These are phyloP conservation scores for Russula virescens DNA, from an alignment of 768 basidiomycete genomes.

Conservation along the genomic window DNA sequence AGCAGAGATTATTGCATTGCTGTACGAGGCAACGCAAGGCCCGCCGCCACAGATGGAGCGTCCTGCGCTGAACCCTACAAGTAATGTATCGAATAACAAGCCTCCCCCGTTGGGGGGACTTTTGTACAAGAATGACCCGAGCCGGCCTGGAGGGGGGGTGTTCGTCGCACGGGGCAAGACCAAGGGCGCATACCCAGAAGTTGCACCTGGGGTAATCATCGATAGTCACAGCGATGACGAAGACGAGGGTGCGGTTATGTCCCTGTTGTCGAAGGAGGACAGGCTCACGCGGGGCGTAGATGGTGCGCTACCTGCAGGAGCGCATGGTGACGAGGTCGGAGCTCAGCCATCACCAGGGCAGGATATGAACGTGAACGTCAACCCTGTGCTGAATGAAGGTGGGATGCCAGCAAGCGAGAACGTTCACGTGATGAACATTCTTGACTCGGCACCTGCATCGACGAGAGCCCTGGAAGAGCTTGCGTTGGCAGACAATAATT, in stretches of 20 bases:
- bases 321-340: conserved; percentile 2
- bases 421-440: conserved; percentile 72
- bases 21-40: conserved; percentile 94
- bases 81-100: conserved; percentile 55
- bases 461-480: conserved; percentile 50
- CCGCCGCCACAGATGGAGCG: conserved; percentile 43
- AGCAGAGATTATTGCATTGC: conserved; percentile 83
- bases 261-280: conserved; percentile 11
- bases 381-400: conserved; percentile 62
- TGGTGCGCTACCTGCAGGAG: conserved; percentile 10
- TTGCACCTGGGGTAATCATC: conserved; percentile 54
- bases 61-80: conserved; percentile 73
- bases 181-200: conserved; percentile 32
- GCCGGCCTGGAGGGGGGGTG: conserved; percentile 81
- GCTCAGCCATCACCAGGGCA: conserved; percentile 52
- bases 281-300: conserved; percentile 15
- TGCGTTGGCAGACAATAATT: conserved; percentile 59
- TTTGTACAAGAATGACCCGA: conserved; percentile 72
- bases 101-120: conserved; percentile 46
- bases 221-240: conserved; percentile 37
- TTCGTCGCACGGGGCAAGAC: conserved; percentile 53
- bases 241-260: conserved; percentile 21
- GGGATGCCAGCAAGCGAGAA: conserved; percentile 35
- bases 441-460: conserved; percentile 54
- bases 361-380: conserved; percentile 50